These are phyloP conservation scores for Leishmania mexicana DNA, from an alignment of 208 protist genomes.

Conservation along the genomic window DNA sequence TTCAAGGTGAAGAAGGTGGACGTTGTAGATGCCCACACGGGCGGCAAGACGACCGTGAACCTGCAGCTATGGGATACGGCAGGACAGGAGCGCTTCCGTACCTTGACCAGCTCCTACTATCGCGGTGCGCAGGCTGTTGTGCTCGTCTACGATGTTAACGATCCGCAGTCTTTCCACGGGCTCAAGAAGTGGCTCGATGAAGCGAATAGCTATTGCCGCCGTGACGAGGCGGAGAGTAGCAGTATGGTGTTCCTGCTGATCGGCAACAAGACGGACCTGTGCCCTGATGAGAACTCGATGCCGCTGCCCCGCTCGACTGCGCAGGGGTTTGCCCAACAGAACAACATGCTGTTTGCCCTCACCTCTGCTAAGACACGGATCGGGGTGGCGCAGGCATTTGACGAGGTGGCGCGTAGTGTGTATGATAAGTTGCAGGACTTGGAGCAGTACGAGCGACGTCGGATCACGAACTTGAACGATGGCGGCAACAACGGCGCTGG, in stretches of 20 bases:
- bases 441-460: conserved; percentile 26
- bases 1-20: conserved; percentile 81
- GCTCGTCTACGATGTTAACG: conserved; percentile 91
- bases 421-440: conserved; percentile 53
- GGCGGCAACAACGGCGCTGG: conserved; percentile 7
- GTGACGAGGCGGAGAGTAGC: conserved; percentile 33
- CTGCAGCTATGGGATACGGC: conserved; percentile 92
- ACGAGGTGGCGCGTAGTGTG: conserved; percentile 70
- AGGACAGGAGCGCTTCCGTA: conserved; percentile 88
- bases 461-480: conserved; percentile 19
- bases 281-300: conserved; percentile 43
- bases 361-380: conserved; percentile 79
- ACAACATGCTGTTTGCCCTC: conserved; percentile 87
- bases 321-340: conserved; percentile 63
- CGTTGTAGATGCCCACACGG: conserved; percentile 55
- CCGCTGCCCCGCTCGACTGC: conserved; percentile 51
- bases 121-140: conserved; percentile 81
- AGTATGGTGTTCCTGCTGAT: conserved; percentile 77
- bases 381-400: conserved; percentile 80
- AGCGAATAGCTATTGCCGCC: conserved; percentile 55
- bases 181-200: conserved; percentile 82
- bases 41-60: conserved; percentile 67
- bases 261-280: conserved; percentile 87
- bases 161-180: conserved; percentile 70
- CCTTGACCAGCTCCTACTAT: conserved; percentile 83